Conservation (phyloP, 371 early-diverging fungal species). For the Lichtheimia ornata region DNA sequence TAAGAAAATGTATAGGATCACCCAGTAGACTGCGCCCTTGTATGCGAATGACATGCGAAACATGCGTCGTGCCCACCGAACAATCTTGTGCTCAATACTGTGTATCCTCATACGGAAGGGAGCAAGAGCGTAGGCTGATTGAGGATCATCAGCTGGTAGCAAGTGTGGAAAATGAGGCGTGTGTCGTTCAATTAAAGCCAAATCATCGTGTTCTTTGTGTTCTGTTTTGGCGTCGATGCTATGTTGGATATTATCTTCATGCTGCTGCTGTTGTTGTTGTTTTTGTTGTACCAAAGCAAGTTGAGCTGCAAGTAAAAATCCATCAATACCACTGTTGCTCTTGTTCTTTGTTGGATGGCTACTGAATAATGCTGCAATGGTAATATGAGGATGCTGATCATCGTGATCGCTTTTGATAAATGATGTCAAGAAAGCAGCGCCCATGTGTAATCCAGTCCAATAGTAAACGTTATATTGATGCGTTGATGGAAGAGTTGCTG, state of each 20-base stretch:
- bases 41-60: conserved; percentile 44
- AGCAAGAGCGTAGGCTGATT: conserved; percentile 36
- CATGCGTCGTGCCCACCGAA: conserved; percentile 30
- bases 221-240: no score
- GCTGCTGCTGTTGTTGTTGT: conserved; percentile 9
- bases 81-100: conserved; percentile 34
- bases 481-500: background rate
- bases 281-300: conserved; percentile 11
- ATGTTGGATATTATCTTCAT: background rate
- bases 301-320: conserved; percentile 13
- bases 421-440: conserved; percentile 39
- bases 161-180: conserved; percentile 43
- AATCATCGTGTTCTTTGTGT: no score
- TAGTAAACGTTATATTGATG: conserved; percentile 7
- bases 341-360: background rate
- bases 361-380: background rate
- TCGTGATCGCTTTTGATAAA: conserved; percentile 17
- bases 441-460: conserved; percentile 42
- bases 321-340: conserved; percentile 6
- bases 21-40: conserved; percentile 45
- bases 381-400: background rate
- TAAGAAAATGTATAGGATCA: conserved; percentile 37
- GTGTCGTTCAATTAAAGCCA: conserved; percentile 3
- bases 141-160: conserved; percentile 37
- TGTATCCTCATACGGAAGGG: conserved; percentile 32